Evolutionary conservation across 2,329 filamentous ascomycete species (phyloP), one percentile per base, ranked within the genome.

Genomic region (Hypoxylon sp.): DNA sequence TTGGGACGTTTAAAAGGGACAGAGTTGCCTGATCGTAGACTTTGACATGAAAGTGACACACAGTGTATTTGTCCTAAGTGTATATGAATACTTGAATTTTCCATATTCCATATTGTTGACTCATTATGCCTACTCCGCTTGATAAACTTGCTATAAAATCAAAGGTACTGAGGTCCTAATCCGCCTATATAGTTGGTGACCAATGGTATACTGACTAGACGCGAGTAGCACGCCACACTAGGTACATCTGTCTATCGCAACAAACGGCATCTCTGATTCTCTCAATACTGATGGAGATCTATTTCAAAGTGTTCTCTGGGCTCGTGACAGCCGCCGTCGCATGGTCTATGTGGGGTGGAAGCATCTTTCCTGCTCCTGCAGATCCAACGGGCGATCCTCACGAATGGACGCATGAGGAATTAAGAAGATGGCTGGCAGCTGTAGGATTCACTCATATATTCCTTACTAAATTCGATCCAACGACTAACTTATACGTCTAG

Each of bases 301-400:
- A 67, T 46, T 63, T 74, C 74, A 61, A 82, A 90, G 93, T 90
- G 17, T 98, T 98, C 78, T 90, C 92, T 3, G 93, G 92, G 9
- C 86, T 97, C 58, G 87, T 98, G 13, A 92, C 92, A 5, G 93
- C 92, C 1, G 94, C 92, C 1, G 92, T 94, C 14, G 89, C 88
- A 46, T 97, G 92, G 91, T 87, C 88, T 17, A 95, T 98, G 74
- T 97, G 92, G 90, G 94, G 94, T 63, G 86, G 88, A 59, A 93
- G 95, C 70, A 87, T 98, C 76, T 97, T 98, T 75, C 94, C 94
- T 0, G 80, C 87, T 3, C 84, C 90, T 71, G 67, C 84, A 52
- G 94, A 97, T 77, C 94, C 94, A n/a, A 92, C 84, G 29, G 94
- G 94, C 67, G 87, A 93, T 83, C 88, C 83, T 44, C 82, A 84